These are phyloP conservation scores for Chenopodium quinoa DNA, from an alignment of 148 eudicot species.

Conservation along the genomic window DNA sequence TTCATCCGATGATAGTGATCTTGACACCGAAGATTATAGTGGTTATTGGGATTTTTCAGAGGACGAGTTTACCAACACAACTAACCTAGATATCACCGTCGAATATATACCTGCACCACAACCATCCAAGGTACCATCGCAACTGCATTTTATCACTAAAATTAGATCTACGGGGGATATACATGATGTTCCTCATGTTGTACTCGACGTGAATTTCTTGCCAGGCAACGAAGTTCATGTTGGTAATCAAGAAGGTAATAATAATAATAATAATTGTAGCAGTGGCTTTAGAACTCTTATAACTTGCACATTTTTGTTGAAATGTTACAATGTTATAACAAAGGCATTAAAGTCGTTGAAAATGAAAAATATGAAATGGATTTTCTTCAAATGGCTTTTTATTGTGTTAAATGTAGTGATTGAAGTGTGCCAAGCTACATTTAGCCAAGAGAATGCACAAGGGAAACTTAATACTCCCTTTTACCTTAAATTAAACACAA, in stretches of 20 bases:
- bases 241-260: background rate
- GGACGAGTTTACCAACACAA: background rate
- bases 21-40: background rate
- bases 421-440: slow-evolving; percentile 17
- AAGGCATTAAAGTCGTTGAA: background rate
- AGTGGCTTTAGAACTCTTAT: background rate
- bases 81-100: background rate
- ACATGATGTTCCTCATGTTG: background rate
- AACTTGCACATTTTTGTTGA: background rate
- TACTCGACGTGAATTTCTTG: background rate
- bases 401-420: slow-evolving; percentile 18
- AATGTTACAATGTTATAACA: background rate
- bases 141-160: background rate
- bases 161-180: background rate
- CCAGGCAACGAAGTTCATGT: background rate
- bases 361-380: background rate
- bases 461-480: background rate
- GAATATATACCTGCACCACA: background rate
- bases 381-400: slow-evolving; percentile 9
- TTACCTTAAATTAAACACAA: slow-evolving; percentile 5
- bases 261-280: too few species aligned
- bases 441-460: slow-evolving; percentile 7
- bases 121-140: background rate
- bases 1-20: background rate
- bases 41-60: background rate